Base-by-base conservation (phyloP, 495 filamentous ascomycete species). In the Xylaria scruposa region DNA sequence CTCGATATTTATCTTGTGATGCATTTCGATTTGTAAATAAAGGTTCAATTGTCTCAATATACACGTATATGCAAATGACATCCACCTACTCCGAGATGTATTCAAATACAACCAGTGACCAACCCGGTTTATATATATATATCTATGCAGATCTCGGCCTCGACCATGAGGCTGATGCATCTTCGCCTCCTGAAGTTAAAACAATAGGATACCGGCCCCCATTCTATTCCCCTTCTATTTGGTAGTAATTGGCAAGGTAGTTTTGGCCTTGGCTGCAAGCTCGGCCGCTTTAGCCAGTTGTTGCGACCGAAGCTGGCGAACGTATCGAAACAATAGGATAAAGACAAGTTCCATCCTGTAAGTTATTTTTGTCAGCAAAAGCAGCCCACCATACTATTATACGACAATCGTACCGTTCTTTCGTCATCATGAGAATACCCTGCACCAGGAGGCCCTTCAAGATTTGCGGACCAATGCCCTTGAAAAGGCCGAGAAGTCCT, bases 401-500 rank as follows among this genome's bases (percentile, higher is more conserved):
- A 31, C 29, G 44, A 38, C 4, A 24, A 40, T 81, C 89, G 72
- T 87, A 97, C 94, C 94, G 89, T 82, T 99, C 97, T 84, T 99
- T 99, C 4, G 93, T 97, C 96, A 98, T 99, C 96, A 99, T 99
- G 31, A 99, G 84, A 61, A 98, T 84, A 66, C 96, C 96, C 78
- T 99, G 96, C 6, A 99, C 96, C 58, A 98, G 76, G 56, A 99
- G 83, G 21, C 97, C 96, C 82, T 99, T 99, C 59, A 92, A 76
- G 62, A 99, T 91, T 79, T 99, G 96, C 0, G 96, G 96, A 0
- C 90, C 95, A 78, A 99, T 97, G 29, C 96, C 96, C 84, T 98
- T 99, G 86, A 98, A 98, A 17, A 98, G 87, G 24, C 92, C 92
- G 24, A 91, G 74, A 4, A 86, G 73, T 10, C 96, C 96, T 80